phyloP scores from a whole-genome alignment of 2,329 filamentous ascomycete species.

The Talaromyces sp. region DNA sequence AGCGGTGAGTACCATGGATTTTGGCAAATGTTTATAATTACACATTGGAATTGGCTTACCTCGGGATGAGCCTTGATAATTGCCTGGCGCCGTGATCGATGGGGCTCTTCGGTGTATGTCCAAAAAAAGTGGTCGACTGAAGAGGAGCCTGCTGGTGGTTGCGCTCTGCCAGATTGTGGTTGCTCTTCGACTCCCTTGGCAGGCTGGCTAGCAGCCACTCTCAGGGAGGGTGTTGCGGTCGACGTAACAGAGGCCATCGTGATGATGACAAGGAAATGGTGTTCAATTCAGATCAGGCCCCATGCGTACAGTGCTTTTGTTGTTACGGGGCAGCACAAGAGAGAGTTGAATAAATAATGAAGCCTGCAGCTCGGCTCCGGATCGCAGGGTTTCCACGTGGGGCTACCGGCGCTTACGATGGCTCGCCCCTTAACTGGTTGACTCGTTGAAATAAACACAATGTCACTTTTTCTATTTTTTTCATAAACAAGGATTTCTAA shows the following conservation, averaged over 20 bases:
- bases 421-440: not conserved
- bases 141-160: conserved; percentile 28
- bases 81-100: conserved; percentile 80
- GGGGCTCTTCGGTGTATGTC: conserved; percentile 98
- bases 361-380: conserved; percentile 18
- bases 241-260: conserved; percentile 28
- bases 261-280: conserved; percentile 9
- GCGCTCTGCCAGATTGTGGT: conserved; percentile 21
- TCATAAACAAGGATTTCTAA: not conserved
- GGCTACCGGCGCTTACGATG: conserved; percentile 19
- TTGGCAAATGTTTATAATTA: not conserved
- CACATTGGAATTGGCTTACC: conserved; percentile 46
- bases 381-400: conserved; percentile 32
- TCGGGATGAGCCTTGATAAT: conserved; percentile 99
- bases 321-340: not conserved
- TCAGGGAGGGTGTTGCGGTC: conserved; percentile 27
- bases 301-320: not conserved
- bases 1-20: not conserved
- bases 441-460: not conserved
- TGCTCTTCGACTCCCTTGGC: conserved; percentile 14
- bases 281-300: conserved; percentile 11
- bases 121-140: conserved; percentile 74
- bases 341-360: conserved; percentile 1
- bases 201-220: conserved; percentile 22
- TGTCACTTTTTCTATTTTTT: not conserved